Conservation (phyloP, 2,329 filamentous ascomycete genomes). For the Penicillium vulpinum region DNA sequence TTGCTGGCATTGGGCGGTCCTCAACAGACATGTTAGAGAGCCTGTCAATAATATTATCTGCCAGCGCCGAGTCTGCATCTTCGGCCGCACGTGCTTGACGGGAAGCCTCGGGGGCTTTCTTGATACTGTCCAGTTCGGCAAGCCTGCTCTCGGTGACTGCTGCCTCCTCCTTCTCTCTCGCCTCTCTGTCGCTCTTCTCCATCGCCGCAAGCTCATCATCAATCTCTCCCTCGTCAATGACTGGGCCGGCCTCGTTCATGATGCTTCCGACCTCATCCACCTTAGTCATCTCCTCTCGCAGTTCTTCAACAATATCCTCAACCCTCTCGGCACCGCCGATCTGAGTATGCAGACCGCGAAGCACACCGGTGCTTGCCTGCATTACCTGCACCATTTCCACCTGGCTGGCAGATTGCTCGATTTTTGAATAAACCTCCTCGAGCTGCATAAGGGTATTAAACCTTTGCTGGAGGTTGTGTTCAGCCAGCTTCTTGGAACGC, state of each 20-base stretch:
- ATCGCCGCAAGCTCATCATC: slow-evolving; percentile 83
- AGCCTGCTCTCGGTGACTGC: slow-evolving; percentile 51
- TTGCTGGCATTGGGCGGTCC: slow-evolving; percentile 29
- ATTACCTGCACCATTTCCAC: slow-evolving; percentile 81
- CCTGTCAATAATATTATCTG: slow-evolving; percentile 42
- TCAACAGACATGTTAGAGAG: slow-evolving; percentile 46
- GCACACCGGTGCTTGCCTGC: slow-evolving; percentile 71
- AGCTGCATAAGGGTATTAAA: slow-evolving; percentile 75
- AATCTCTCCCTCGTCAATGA: slow-evolving; percentile 77
- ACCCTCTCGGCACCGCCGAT: slow-evolving; percentile 76
- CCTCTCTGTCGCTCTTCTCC: slow-evolving; percentile 59
- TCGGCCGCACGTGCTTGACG: slow-evolving; percentile 28
- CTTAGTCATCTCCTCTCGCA: slow-evolving; percentile 77
- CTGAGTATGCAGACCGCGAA: slow-evolving; percentile 71
- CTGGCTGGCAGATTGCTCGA: slow-evolving; percentile 83
- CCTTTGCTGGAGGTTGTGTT: slow-evolving; percentile 70
- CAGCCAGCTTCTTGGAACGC: slow-evolving; percentile 77
- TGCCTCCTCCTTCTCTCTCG: slow-evolving; percentile 52
- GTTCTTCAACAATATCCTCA: slow-evolving; percentile 70
- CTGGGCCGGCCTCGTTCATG: slow-evolving; percentile 63
- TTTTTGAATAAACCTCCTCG: slow-evolving; percentile 77
- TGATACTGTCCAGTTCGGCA: slow-evolving; percentile 48
- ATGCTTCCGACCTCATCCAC: slow-evolving; percentile 80
- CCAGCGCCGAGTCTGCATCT: slow-evolving; percentile 34
- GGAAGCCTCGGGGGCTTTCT: slow-evolving; percentile 45